These are phyloP conservation scores for Monilinia laxa DNA, from an alignment of 2,329 filamentous ascomycete species.

Conservation along the genomic window DNA sequence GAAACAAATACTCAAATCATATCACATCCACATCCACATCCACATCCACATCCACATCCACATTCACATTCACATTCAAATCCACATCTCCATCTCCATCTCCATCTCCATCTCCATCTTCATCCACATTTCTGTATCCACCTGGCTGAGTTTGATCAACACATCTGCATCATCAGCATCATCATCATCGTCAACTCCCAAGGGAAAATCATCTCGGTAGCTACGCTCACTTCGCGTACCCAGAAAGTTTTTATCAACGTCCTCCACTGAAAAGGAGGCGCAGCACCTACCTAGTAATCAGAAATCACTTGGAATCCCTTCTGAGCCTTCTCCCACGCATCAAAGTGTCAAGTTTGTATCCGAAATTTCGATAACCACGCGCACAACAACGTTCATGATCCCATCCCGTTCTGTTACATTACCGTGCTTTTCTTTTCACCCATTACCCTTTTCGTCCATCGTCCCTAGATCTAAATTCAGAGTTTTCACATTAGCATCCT, in stretches of 20 bases:
- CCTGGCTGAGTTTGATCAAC: neutral
- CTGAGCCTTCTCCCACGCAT: neutral
- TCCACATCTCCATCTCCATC: neutral
- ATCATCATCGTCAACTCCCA: neutral
- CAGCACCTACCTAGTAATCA: neutral
- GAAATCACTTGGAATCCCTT: neutral
- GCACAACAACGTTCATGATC: constrained; percentile 14
- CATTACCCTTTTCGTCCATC: neutral
- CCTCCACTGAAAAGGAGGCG: constrained; percentile 21
- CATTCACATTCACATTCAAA: neutral
- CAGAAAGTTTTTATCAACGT: neutral
- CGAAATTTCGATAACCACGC: constrained; percentile 4
- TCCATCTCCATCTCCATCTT: neutral
- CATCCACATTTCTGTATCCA: neutral
- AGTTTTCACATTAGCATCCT: neutral
- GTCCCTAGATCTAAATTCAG: neutral
- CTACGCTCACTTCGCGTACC: neutral
- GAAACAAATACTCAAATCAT: too few relatives aligned
- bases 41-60: neutral
- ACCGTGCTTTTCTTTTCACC: neutral
- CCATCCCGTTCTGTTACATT: neutral
- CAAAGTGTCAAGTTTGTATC: neutral
- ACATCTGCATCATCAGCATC: neutral
- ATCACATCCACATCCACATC: neutral
- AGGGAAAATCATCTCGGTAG: constrained; percentile 5